Evolutionary conservation across 495 filamentous ascomycete species (phyloP).

Genomic region (Podospora tetraspora): DNA sequence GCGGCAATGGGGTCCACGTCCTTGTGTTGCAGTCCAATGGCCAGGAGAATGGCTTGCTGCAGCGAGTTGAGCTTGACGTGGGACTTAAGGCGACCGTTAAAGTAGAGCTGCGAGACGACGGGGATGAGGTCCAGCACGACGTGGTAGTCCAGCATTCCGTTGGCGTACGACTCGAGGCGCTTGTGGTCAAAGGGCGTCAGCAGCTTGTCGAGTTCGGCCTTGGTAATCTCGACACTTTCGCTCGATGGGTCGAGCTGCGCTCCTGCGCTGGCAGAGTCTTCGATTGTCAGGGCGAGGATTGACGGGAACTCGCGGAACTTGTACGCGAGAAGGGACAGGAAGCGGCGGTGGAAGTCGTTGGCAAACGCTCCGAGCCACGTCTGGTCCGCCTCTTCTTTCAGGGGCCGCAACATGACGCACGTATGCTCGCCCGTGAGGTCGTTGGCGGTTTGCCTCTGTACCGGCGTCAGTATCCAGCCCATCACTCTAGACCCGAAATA

Average conservation of each 20-base stretch:
- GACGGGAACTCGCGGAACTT: constrained; percentile 85
- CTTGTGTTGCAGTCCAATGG: constrained; percentile 85
- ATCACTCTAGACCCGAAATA: background rate
- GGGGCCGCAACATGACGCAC: constrained; percentile 88
- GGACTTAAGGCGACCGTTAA: constrained; percentile 64
- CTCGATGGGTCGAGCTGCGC: constrained; percentile 53
- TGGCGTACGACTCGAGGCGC: constrained; percentile 88
- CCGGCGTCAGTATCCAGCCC: constrained; percentile 1
- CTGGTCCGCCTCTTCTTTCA: constrained; percentile 59
- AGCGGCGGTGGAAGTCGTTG: constrained; percentile 86
- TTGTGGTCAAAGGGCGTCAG: constrained; percentile 93
- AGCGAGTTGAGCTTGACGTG: constrained; percentile 67
- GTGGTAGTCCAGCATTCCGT: constrained; percentile 95
- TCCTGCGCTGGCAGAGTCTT: constrained; percentile 77
- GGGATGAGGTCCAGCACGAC: constrained; percentile 94
- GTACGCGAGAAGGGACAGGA: constrained; percentile 82
- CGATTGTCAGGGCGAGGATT: constrained; percentile 76
- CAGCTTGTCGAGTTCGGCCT: constrained; percentile 62
- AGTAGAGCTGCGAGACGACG: constrained; percentile 71
- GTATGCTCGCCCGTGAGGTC: constrained; percentile 96
- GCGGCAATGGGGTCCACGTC: constrained; percentile 73
- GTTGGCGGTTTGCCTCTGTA: constrained; percentile 80
- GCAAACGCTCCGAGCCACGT: constrained; percentile 87
- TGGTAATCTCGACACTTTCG: constrained; percentile 52
- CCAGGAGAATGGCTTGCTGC: constrained; percentile 79